Percentiles rank a stretch among this genome's conserved stretches.
Evolutionary conservation across 2,329 filamentous ascomycete species (phyloP).

Genomic region (Cladosporium halotolerans): DNA sequence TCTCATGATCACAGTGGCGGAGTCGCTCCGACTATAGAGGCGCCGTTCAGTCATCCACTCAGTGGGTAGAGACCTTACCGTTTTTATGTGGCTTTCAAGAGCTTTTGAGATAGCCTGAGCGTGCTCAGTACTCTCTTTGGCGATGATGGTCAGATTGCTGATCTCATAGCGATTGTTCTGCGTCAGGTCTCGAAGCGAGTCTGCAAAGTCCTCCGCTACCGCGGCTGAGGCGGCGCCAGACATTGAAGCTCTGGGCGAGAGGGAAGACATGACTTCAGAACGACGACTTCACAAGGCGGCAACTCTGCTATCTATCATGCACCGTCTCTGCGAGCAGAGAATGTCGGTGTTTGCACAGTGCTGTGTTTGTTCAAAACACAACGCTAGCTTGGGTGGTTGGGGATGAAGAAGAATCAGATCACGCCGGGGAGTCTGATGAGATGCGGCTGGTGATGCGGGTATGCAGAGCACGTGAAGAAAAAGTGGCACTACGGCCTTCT

Average conservation of each 20-base stretch:
- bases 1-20: neutral
- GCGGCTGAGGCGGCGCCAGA: slow-evolving; percentile 58
- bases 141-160: slow-evolving; percentile 93
- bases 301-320: slow-evolving; percentile 8
- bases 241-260: slow-evolving; percentile 29
- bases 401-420: neutral
- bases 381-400: neutral
- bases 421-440: slow-evolving; percentile 5
- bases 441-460: slow-evolving; percentile 5
- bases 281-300: slow-evolving; percentile 9
- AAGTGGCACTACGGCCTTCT: slow-evolving; percentile 13
- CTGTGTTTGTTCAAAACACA: neutral
- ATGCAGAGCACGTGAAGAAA: slow-evolving; percentile 12
- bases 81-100: slow-evolving; percentile 86
- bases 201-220: slow-evolving; percentile 90
- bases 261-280: slow-evolving; percentile 51
- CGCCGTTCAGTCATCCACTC: no score
- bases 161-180: slow-evolving; percentile 92
- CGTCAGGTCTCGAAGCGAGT: slow-evolving; percentile 84
- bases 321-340: neutral
- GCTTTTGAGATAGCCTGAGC: slow-evolving; percentile 87
- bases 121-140: slow-evolving; percentile 93
- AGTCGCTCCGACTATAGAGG: no score
- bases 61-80: slow-evolving; percentile 56
- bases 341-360: neutral